Evolutionary conservation across 306 rosid genomes (phyloP).

Genomic region (Vigna unguiculata): DNA sequence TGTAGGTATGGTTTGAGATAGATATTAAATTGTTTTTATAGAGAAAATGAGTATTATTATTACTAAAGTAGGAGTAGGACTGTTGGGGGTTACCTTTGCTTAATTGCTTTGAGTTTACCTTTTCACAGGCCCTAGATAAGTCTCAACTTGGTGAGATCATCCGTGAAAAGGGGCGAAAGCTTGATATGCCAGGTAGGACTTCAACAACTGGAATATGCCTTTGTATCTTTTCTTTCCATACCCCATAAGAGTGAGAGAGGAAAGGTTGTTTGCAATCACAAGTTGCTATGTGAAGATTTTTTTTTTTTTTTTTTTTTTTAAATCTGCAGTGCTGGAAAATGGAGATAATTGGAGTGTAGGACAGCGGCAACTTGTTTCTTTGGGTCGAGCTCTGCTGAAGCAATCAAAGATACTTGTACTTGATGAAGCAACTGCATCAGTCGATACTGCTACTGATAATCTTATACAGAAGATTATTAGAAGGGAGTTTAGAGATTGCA

Average conservation of each 20-base stretch:
- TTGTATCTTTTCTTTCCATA: background rate
- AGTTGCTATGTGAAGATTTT: slow-evolving; percentile 20
- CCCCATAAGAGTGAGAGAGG: background rate
- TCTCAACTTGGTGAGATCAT: slow-evolving; percentile 84
- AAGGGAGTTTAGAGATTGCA: slow-evolving; percentile 80
- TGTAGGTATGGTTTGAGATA: background rate
- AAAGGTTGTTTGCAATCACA: slow-evolving; percentile 3
- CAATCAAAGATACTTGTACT: slow-evolving; percentile 85
- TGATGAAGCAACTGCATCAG: slow-evolving; percentile 95
- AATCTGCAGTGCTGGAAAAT: slow-evolving; percentile 77
- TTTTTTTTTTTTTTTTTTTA: background rate
- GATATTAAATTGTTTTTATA: background rate
- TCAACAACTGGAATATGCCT: background rate
- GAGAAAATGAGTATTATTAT: background rate
- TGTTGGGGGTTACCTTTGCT: slow-evolving; percentile 21
- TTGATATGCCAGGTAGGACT: slow-evolving; percentile 74
- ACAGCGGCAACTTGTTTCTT: slow-evolving; percentile 85
- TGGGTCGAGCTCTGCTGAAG: slow-evolving; percentile 84
- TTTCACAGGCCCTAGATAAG: slow-evolving; percentile 81
- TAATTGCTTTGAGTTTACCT: slow-evolving; percentile 33
- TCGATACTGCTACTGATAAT: slow-evolving; percentile 83
- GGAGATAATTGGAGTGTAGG: slow-evolving; percentile 98
- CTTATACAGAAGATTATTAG: slow-evolving; percentile 89
- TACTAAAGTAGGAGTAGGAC: background rate
- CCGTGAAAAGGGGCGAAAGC: slow-evolving; percentile 71